These are phyloP conservation scores for Podospora didyma DNA, from an alignment of 495 filamentous ascomycete genomes.

Conservation along the genomic window DNA sequence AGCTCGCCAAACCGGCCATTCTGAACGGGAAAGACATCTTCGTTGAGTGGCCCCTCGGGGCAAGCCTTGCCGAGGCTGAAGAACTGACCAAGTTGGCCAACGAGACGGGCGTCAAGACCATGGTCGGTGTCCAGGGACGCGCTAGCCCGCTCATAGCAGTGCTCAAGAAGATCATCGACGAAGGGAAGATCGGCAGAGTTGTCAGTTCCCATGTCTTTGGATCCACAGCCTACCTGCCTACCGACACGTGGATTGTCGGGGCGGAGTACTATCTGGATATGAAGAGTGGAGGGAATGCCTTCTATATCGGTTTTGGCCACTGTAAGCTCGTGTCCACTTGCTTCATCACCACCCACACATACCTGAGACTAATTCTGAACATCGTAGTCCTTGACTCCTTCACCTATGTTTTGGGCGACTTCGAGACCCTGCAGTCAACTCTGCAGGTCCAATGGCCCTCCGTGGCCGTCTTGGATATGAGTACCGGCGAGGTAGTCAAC, in stretches of 20 bases:
- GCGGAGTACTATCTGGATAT: constrained; percentile 25
- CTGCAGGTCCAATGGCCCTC: constrained; percentile 31
- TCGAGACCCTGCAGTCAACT: constrained; percentile 24
- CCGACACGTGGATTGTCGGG: constrained; percentile 14
- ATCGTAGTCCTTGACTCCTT: constrained; percentile 27
- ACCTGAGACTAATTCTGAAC: neutral
- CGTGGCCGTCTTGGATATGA: constrained; percentile 19
- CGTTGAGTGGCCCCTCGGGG: constrained; percentile 49
- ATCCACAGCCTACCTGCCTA: neutral
- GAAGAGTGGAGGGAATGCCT: constrained; percentile 22
- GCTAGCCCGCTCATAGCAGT: constrained; percentile 14
- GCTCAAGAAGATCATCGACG: constrained; percentile 21
- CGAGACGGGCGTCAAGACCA: constrained; percentile 27
- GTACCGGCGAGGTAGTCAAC: constrained; percentile 21
- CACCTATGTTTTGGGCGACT: constrained; percentile 35
- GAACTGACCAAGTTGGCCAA: constrained; percentile 33
- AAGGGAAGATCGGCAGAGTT: constrained; percentile 24
- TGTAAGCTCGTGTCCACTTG: constrained; percentile 13
- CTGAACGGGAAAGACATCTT: constrained; percentile 46
- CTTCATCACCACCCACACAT: neutral
- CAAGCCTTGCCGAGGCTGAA: constrained; percentile 19
- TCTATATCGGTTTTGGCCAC: constrained; percentile 28
- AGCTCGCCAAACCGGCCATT: constrained; percentile 40
- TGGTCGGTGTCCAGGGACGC: constrained; percentile 28
- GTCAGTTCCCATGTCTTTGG: constrained; percentile 16